phyloP scores from a whole-genome alignment of 129 eudicot genomes.

The Tagetes patula region DNA sequence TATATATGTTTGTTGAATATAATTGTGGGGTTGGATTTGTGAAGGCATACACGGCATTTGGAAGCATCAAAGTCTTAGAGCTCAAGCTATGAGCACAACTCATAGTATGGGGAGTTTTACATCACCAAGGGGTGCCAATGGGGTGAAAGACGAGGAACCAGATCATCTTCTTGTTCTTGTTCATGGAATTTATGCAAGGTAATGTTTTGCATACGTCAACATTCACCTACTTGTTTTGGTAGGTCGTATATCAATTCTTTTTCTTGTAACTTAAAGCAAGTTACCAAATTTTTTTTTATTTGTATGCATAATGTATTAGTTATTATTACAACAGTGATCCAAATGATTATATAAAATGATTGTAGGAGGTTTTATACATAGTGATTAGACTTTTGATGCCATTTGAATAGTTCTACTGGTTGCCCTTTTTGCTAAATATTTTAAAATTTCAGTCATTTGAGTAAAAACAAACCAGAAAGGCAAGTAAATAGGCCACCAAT shows the following conservation, averaged over 20 bases:
- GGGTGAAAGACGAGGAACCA: conserved; percentile 49
- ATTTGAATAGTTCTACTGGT: not conserved
- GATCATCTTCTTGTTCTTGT: conserved; percentile 99
- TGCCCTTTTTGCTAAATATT: not conserved
- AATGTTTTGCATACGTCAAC: not conserved
- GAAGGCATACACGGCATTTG: conserved; percentile 53
- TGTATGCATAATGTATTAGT: not conserved
- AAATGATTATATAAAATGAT: not conserved
- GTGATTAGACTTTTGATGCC: not conserved
- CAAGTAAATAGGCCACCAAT: not conserved
- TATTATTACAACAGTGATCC: not conserved
- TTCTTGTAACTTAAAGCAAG: not conserved
- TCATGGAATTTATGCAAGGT: conserved; percentile 96
- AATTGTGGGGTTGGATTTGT: conserved; percentile 3
- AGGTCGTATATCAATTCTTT: not conserved
- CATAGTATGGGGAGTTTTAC: conserved; percentile 44
- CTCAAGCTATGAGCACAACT: conserved; percentile 67
- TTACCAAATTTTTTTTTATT: not conserved
- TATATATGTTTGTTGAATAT: not conserved
- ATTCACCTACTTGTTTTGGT: not conserved
- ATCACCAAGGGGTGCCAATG: conserved; percentile 32
- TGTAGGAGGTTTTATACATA: conserved; percentile 2
- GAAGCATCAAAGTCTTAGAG: conserved; percentile 44
- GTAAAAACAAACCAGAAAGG: not conserved
- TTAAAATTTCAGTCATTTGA: not conserved